A percentile compares a stretch with the other conserved stretches of the same genome.
phyloP scores from a whole-genome alignment of 257 asterid species.

The Nicotiana paniculata region DNA sequence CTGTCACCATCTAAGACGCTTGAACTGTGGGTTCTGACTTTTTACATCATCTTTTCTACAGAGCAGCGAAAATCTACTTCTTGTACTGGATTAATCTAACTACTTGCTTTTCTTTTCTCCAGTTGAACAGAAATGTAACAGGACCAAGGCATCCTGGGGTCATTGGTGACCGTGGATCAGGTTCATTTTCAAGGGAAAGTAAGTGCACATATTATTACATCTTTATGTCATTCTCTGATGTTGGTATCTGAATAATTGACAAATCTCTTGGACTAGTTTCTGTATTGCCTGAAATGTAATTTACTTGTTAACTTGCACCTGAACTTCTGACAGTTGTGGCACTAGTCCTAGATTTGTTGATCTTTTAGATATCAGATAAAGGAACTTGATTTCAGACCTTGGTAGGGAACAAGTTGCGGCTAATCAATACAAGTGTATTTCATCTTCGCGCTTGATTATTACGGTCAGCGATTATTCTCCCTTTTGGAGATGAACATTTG shows the following conservation, averaged over 20 bases:
- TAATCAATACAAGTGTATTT: neutral
- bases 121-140: conserved; percentile 79
- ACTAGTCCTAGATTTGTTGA: neutral
- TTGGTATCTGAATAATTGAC: neutral
- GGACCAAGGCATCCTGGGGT: conserved; percentile 96
- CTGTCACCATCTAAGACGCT: neutral
- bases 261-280: neutral
- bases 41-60: neutral
- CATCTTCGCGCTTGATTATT: neutral
- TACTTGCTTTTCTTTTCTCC: conserved; percentile 17
- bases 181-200: conserved; percentile 98
- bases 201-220: conserved; percentile 27
- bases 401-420: neutral
- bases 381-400: conserved; percentile 2
- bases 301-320: neutral
- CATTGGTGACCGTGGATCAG: conserved; percentile 96
- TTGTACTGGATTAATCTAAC: neutral
- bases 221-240: neutral
- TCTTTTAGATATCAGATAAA: neutral
- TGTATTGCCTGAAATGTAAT: neutral
- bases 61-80: neutral
- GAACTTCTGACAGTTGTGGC: neutral
- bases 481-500: neutral
- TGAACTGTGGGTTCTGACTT: neutral
- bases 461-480: neutral